Evolutionary conservation across 2,329 filamentous ascomycete genomes (phyloP).

Genomic region (Cordyceps cateniannulata): DNA sequence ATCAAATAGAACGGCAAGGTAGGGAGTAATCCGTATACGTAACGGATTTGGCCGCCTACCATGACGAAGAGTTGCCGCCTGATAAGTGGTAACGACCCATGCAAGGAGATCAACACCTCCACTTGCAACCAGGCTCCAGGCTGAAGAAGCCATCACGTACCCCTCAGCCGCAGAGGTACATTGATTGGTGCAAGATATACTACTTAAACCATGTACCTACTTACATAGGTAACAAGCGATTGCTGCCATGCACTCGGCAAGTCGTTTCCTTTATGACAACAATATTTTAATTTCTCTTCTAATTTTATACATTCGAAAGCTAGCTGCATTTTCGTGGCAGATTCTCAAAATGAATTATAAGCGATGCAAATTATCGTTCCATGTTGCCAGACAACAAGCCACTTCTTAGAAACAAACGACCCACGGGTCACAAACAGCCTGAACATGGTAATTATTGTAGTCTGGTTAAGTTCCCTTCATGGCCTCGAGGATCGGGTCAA

Average conservation of each 20-base stretch:
- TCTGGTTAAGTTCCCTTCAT: slow-evolving; percentile 32
- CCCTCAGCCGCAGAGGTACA: not conserved
- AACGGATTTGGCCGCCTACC: not conserved
- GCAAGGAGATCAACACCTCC: not conserved
- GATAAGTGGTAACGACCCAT: not conserved
- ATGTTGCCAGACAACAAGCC: not conserved
- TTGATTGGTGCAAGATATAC: too few species aligned
- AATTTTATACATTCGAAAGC: slow-evolving; percentile 6
- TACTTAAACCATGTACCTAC: too few species aligned
- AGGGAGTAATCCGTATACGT: not conserved
- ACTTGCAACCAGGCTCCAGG: not conserved
- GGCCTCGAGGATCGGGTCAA: slow-evolving; percentile 31
- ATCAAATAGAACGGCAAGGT: not conserved
- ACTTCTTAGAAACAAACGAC: slow-evolving; percentile 26
- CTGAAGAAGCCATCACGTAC: not conserved
- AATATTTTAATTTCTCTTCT: not conserved
- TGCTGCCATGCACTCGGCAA: not conserved
- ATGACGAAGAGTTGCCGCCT: not conserved
- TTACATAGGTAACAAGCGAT: too few species aligned
- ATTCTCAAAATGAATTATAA: slow-evolving; percentile 7
- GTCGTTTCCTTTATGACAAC: too few species aligned
- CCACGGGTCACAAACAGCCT: slow-evolving; percentile 33
- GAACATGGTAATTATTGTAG: slow-evolving; percentile 31
- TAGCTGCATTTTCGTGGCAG: not conserved
- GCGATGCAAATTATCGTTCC: slow-evolving; percentile 4